Evolutionary conservation across 345 rosid species (phyloP).

Genomic region (Clarkia xantiana): DNA sequence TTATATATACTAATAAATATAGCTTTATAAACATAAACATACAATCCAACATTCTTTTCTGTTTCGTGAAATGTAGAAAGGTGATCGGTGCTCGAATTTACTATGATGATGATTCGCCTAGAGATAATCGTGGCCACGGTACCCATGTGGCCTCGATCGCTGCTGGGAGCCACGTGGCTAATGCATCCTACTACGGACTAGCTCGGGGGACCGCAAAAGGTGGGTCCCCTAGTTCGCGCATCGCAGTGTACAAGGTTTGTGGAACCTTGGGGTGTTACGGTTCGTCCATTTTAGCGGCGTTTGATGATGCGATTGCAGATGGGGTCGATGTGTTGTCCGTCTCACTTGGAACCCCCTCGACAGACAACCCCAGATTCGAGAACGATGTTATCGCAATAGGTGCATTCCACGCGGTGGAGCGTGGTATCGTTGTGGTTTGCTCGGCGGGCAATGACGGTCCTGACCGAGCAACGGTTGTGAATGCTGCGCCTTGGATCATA

Average conservation of each 20-base stretch:
- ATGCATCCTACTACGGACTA: constrained; percentile 61
- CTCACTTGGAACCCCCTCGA: constrained; percentile 37
- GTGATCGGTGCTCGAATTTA: constrained; percentile 74
- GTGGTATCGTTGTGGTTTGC: constrained; percentile 60
- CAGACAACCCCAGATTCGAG: constrained; percentile 16
- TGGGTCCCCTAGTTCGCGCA: constrained; percentile 53
- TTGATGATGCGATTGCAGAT: constrained; percentile 65
- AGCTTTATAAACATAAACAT: too few species aligned
- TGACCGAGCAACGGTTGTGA: constrained; percentile 28
- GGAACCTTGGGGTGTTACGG: constrained; percentile 38
- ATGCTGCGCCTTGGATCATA: constrained; percentile 70
- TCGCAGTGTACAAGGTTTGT: constrained; percentile 59
- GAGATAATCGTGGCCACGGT: constrained; percentile 70
- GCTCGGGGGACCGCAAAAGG: constrained; percentile 67
- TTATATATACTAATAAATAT: too few species aligned
- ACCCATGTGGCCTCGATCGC: constrained; percentile 62
- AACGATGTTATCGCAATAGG: constrained; percentile 67
- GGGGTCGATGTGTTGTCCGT: constrained; percentile 63
- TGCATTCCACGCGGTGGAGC: constrained; percentile 60
- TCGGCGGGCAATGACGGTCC: constrained; percentile 89
- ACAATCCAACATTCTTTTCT: too few species aligned
- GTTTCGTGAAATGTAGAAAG: constrained; percentile 50
- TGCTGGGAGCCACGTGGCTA: constrained; percentile 45
- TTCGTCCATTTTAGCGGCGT: constrained; percentile 54
- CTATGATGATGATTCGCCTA: constrained; percentile 21